Conservation (phyloP, 176 grass and related monocot genomes). For the Metroxylon sagu region DNA sequence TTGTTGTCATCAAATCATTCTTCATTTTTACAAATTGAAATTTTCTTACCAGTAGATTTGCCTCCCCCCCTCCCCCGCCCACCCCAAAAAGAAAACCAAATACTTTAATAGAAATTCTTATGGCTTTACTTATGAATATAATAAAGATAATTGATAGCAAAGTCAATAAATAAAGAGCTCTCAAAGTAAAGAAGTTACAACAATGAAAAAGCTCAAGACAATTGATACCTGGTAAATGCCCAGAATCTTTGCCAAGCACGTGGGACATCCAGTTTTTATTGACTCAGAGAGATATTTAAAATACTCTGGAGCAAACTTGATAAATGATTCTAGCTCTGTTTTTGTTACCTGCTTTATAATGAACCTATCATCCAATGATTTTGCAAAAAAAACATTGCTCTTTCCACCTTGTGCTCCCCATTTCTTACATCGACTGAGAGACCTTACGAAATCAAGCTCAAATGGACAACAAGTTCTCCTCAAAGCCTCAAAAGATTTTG, state of each 20-base stretch:
- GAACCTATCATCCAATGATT: conserved; percentile 98
- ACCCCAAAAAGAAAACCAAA: too few species aligned
- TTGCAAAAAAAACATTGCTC: conserved; percentile 97
- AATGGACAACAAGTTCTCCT: conserved; percentile 90
- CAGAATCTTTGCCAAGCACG: conserved; percentile 89
- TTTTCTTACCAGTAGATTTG: too few species aligned
- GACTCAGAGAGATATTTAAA: conserved; percentile 94
- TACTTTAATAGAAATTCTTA: too few species aligned
- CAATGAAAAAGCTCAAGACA: neutral
- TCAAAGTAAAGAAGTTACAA: too few species aligned
- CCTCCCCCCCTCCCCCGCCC: too few species aligned
- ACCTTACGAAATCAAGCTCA: conserved; percentile 79
- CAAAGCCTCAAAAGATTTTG: conserved; percentile 78
- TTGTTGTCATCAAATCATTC: too few species aligned
- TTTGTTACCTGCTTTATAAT: conserved; percentile 99
- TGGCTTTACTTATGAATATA: neutral
- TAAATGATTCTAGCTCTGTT: conserved; percentile 98
- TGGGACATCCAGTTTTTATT: conserved; percentile 79
- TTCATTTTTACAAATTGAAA: too few species aligned
- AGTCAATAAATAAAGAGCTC: too few species aligned
- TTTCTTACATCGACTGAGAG: conserved; percentile 87
- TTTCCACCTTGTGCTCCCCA: conserved; percentile 97
- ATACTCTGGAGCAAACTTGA: conserved; percentile 78
- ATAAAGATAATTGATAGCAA: neutral
- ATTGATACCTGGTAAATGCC: conserved; percentile 91